Base-by-base conservation (phyloP, 495 filamentous ascomycete species). In the Lasiosphaeriaceae sp. region DNA sequence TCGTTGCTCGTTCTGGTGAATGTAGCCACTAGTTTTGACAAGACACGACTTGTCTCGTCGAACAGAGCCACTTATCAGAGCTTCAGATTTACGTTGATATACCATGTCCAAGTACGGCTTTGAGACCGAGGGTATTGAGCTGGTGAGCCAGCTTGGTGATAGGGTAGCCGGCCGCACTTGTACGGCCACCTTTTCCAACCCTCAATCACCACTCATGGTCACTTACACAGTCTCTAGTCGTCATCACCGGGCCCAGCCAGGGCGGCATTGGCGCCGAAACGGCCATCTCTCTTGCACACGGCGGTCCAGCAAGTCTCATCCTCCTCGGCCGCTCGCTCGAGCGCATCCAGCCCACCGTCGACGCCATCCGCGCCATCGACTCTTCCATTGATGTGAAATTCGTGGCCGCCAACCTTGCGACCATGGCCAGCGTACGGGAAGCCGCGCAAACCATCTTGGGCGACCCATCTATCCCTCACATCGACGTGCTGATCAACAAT, bases 401-500 rank as follows among this genome's bases (percentile, higher is more conserved):
- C 67, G 50, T 84, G 48, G 66, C 69, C 16, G 56, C 79, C 34
- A 75, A 83, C 46, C 67, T 84, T 37, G 56, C 67, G 54, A 80
- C 77, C 7, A 64, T 70, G 35, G 55, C 63, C 31, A 80, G 73
- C 44, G 79, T 85, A 11, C 71, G 79, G n/a, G 67, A 71, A 22
- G 83, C 83, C 2, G 79, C 77, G 20, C 65, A 70, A 23, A 54
- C 64, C 49, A 75, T 84, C 73, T 64, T 72, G 39, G 50, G 57
- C 34, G 67, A 76, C 54, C 26, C 67, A 47, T 67, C 77, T 43
- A 80, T 83, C 34, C 60, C 76, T 44, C 70, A 81, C 35, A 75
- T 90, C 39, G 83, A 89, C 66, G 80, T 87, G 23, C 62, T 89
- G 3, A 82, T 89, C 66, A 86, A 89, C 72, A 89, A 86, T 65